phyloP scores from a whole-genome alignment of 106 monocot species.

The Cymbidium sinense region DNA sequence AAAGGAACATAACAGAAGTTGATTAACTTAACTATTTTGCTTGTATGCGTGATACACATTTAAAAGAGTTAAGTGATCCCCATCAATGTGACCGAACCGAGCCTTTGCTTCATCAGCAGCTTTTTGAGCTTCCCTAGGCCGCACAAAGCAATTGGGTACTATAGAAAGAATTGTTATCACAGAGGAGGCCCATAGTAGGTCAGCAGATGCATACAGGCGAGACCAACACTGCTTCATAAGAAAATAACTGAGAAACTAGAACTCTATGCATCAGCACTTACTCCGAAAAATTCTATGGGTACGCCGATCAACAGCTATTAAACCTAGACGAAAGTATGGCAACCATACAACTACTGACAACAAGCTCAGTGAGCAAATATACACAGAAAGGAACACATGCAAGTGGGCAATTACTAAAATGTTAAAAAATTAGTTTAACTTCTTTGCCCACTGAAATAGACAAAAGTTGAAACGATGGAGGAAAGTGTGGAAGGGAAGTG shows the following conservation, averaged over 20 bases:
- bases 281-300: no score
- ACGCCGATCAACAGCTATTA: no score
- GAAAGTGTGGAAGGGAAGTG: background rate
- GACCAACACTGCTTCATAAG: conserved; percentile 62
- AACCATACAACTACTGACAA: no score
- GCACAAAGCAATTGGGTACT: conserved; percentile 87
- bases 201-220: conserved; percentile 77
- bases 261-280: conserved; percentile 34
- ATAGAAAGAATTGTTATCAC: conserved; percentile 65
- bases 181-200: conserved; percentile 61
- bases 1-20: background rate
- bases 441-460: conserved; percentile 1
- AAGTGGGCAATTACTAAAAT: background rate
- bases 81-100: conserved; percentile 62
- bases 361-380: no score
- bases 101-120: conserved; percentile 80
- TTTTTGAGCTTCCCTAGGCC: conserved; percentile 83
- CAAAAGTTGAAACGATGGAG: background rate
- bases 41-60: conserved; percentile 80
- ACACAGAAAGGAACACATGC: no score
- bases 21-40: conserved; percentile 47
- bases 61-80: conserved; percentile 73
- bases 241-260: conserved; percentile 49
- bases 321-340: no score
- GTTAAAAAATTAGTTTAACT: background rate